Evolutionary conservation across 1,284 basidiomycete species (phyloP), one percentile per base, ranked within the genome.

Genomic region (Microbotryum lychnidis-dioicae): DNA sequence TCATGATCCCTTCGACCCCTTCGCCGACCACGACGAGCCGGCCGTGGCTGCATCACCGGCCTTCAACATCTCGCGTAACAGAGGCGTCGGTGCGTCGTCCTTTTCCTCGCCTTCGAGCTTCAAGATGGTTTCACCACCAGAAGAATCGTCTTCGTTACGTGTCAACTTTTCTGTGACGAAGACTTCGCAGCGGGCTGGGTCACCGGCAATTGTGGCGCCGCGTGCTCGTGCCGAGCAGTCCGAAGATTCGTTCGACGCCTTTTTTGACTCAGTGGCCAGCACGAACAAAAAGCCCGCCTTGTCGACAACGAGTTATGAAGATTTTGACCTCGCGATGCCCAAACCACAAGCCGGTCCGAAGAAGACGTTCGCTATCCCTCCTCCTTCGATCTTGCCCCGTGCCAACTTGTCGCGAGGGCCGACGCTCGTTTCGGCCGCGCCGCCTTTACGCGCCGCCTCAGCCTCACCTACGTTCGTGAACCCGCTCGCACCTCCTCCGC

Each of bases 191-290:
- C 25, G 16, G 1, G 37, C 54, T 7, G 47, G 20, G 6, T 20
- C 57, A 18, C 29, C 27, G 20, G 20, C 50, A 6, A 20, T 29
- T 2, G 20, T 54, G n/a, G 50, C 29, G 29, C 12, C 44, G 29
- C 57, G 12, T 18, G 14, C 50, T 27, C 49, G 18, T 18, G 25
- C 6, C 21, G 52, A 4, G 4, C 54, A 0, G 14, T 50, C 37
- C 2, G 66, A 64, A 45, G 64, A 66, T 37, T 66, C 69, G 4
- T 69, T 72, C 54, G 71, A 70, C 47, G 62, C 62, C 16, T 68
- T 69, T 58, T 72, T 72, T 63, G 61, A 70, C 57, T 69, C 69
- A 1, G 67, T 69, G 12, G 56, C 61, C 37, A 42, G 37, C 12
- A 16, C 37, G 37, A 16, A 42, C 14, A 42, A 46, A 16, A 23